phyloP scores from a whole-genome alignment of 2,329 filamentous ascomycete species.

The Alternaria sp. region DNA sequence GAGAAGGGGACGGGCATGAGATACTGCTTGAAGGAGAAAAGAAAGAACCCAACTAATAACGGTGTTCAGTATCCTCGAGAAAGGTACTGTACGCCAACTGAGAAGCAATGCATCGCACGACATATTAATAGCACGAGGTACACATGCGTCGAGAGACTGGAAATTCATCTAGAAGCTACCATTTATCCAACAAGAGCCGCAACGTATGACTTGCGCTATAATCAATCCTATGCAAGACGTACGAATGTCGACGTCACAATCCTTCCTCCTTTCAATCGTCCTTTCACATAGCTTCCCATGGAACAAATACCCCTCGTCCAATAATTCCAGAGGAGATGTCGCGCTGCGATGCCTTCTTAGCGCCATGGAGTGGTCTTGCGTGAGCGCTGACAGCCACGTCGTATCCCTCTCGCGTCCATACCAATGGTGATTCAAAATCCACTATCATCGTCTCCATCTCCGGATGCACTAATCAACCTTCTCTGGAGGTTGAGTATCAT shows the following conservation, averaged over 20 bases:
- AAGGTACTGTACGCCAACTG: not conserved
- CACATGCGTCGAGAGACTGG: not conserved
- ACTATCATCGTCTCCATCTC: not conserved
- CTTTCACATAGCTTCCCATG: fast-evolving
- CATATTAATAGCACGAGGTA: not conserved
- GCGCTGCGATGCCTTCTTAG: not conserved
- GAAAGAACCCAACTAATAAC: not conserved
- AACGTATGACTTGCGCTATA: not conserved
- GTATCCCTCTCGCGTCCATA: not conserved
- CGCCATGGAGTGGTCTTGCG: not conserved
- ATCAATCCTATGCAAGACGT: not conserved
- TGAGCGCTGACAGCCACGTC: not conserved
- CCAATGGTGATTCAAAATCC: fast-evolving
- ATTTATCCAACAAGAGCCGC: not conserved
- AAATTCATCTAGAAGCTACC: not conserved
- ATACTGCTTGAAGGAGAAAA: conserved; percentile 64
- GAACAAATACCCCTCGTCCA: not conserved
- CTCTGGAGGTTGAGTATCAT: not conserved
- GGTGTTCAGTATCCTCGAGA: fast-evolving
- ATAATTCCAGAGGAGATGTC: not conserved
- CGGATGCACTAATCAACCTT: too few species aligned
- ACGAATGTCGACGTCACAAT: not conserved
- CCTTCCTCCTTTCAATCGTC: not conserved
- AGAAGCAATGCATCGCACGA: not conserved
- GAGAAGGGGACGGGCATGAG: conserved; percentile 71